phyloP scores from a whole-genome alignment of 1,284 basidiomycete species.

The Pseudozyma sp. region DNA sequence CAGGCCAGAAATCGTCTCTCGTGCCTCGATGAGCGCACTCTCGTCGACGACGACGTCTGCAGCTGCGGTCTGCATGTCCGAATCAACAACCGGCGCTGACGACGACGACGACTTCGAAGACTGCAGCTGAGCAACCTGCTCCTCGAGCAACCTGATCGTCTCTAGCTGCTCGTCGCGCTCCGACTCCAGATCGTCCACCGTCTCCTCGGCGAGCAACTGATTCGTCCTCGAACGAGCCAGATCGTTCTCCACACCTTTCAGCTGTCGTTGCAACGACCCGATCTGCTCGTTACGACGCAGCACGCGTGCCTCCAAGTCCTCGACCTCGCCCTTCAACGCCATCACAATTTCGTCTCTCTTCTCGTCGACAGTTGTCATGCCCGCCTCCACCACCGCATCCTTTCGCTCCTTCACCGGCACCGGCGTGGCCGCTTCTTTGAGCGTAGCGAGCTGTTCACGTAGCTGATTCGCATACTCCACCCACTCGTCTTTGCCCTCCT shows the following conservation, averaged over 20 bases:
- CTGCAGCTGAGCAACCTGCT: neutral
- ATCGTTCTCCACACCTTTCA: slow-evolving; percentile 19
- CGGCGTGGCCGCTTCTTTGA: neutral
- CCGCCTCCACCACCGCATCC: neutral
- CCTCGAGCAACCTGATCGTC: slow-evolving; percentile 3
- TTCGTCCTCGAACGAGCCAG: slow-evolving; percentile 36
- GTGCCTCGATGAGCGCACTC: neutral
- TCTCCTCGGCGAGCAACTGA: slow-evolving; percentile 35
- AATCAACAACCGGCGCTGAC: neutral
- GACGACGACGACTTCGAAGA: neutral
- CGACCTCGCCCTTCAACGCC: slow-evolving; percentile 5
- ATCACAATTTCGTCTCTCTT: neutral
- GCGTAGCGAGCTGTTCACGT: slow-evolving; percentile 2
- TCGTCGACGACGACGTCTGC: neutral
- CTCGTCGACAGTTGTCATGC: neutral
- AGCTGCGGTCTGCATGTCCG: neutral
- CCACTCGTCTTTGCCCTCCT: neutral
- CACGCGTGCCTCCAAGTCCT: slow-evolving; percentile 31
- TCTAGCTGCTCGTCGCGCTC: slow-evolving; percentile 6
- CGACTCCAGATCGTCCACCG: slow-evolving; percentile 23
- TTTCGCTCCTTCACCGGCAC: neutral
- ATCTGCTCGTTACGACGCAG: slow-evolving; percentile 52
- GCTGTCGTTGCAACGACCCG: slow-evolving; percentile 36
- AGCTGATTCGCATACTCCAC: slow-evolving; percentile 8
- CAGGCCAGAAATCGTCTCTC: neutral